A percentile compares a stretch with the other conserved stretches of the same genome.
phyloP scores from a whole-genome alignment of 2,329 filamentous ascomycete species.

The Penicillium sp. region DNA sequence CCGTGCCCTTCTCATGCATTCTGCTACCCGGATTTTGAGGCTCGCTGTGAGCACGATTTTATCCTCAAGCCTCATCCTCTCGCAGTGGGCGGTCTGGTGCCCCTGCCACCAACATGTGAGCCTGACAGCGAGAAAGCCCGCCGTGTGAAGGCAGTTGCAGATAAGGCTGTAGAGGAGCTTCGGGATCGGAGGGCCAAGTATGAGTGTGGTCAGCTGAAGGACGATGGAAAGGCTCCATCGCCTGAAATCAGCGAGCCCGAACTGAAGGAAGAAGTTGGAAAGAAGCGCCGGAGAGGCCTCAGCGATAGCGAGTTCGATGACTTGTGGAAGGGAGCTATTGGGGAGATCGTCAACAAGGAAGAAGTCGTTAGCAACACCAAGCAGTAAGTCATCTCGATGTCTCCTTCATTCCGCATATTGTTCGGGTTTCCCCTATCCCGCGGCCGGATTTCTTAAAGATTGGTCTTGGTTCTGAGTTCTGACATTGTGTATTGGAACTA shows the following conservation, averaged over 20 bases:
- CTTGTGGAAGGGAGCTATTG: slow-evolving; percentile 54
- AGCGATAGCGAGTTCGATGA: slow-evolving; percentile 87
- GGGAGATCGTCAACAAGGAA: slow-evolving; percentile 52
- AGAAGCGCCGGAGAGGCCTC: slow-evolving; percentile 76
- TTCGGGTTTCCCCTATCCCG: slow-evolving; percentile 17
- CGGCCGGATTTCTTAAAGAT: slow-evolving; percentile 19
- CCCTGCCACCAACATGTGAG: slow-evolving; percentile 86
- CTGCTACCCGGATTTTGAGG: slow-evolving; percentile 73
- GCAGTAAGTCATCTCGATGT: slow-evolving; percentile 50
- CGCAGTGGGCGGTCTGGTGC: slow-evolving; percentile 72
- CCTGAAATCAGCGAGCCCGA: slow-evolving; percentile 66
- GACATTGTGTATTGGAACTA: slow-evolving; percentile 63
- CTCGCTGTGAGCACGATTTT: slow-evolving; percentile 81
- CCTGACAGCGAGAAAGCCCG: slow-evolving; percentile 89
- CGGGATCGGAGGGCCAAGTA: slow-evolving; percentile 80
- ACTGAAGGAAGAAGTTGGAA: slow-evolving; percentile 70
- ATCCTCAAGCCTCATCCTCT: slow-evolving; percentile 79
- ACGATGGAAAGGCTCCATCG: slow-evolving; percentile 56
- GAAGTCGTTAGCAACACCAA: slow-evolving; percentile 55
- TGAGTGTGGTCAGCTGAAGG: slow-evolving; percentile 75
- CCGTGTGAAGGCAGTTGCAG: slow-evolving; percentile 78
- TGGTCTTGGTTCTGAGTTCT: slow-evolving; percentile 46
- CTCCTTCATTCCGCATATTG: slow-evolving; percentile 19
- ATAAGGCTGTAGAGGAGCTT: slow-evolving; percentile 81
- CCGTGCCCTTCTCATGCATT: slow-evolving; percentile 85